Conservation (phyloP, 257 asterid species). For the Jacaranda copaia region DNA sequence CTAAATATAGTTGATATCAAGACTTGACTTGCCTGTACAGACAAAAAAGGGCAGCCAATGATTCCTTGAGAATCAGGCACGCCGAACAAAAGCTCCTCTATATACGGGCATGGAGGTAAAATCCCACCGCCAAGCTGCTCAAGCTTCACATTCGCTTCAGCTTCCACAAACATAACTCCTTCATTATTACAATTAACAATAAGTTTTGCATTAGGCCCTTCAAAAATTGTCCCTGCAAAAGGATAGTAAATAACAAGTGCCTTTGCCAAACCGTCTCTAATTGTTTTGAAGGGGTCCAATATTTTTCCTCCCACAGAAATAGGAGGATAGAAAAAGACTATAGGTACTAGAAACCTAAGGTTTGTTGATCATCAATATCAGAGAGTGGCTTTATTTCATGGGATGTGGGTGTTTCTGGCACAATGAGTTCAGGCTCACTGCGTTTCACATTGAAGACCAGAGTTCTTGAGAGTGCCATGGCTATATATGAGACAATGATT, state of each 20-base stretch:
- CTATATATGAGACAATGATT: not conserved
- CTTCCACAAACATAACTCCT: slow-evolving; percentile 32
- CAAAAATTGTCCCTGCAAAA: not conserved
- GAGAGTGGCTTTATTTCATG: not conserved
- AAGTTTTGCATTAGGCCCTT: slow-evolving; percentile 20
- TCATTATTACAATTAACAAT: slow-evolving; percentile 26
- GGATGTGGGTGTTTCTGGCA: not conserved
- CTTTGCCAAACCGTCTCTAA: not conserved
- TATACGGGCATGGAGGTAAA: slow-evolving; percentile 33
- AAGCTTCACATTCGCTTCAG: slow-evolving; percentile 22
- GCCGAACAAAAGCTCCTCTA: slow-evolving; percentile 35
- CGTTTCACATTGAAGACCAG: not conserved
- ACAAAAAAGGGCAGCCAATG: not conserved
- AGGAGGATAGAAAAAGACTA: not conserved
- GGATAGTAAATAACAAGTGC: not conserved
- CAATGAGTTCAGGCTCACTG: not conserved
- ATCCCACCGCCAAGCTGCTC: slow-evolving; percentile 29
- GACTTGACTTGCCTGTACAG: not conserved
- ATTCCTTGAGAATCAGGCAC: not conserved
- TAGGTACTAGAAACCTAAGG: not conserved
- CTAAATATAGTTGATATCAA: too few relatives aligned
- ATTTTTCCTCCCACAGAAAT: not conserved
- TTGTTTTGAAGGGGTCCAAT: not conserved
- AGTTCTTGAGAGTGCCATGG: not conserved
- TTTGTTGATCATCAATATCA: not conserved